Percentiles rank a stretch among this genome's conserved stretches.
Conservation (phyloP, 2,329 filamentous ascomycete genomes). For the Aspergillus arachidicola region DNA sequence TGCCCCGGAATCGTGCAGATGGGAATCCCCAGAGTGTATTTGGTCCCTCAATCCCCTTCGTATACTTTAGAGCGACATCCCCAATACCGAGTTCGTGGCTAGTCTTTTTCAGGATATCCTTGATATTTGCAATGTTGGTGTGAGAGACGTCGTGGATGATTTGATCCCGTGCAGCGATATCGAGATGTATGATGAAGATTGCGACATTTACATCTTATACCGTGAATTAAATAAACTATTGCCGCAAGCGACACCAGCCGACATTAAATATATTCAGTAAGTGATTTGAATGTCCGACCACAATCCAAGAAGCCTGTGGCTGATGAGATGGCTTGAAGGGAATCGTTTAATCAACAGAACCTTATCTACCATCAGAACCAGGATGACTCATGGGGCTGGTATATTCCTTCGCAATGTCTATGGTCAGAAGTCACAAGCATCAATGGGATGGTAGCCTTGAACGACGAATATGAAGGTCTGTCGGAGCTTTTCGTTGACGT, state of each 20-base stretch:
- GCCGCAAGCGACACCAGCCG: too few relatives aligned
- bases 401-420: constrained; percentile 7
- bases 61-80: background rate
- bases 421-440: constrained; percentile 16
- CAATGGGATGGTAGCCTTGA: constrained; percentile 11
- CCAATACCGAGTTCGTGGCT: background rate
- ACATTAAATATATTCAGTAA: background rate
- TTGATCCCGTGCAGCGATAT: background rate
- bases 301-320: background rate
- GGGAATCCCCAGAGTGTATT: background rate
- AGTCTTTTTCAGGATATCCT: constrained; percentile 9
- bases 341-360: background rate
- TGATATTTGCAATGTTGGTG: constrained; percentile 1
- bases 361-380: constrained; percentile 7
- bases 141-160: constrained; percentile 6
- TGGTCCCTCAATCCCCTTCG: constrained; percentile 9
- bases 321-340: background rate
- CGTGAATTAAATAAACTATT: background rate
- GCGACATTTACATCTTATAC: constrained; percentile 7
- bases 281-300: background rate
- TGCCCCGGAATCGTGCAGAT: background rate
- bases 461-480: constrained; percentile 12
- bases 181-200: background rate
- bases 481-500: constrained; percentile 8
- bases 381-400: background rate